Evolutionary conservation across 352 stramenopile genomes (phyloP), one percentile per base, ranked within the genome.

Genomic region (Pythium vanterpoolii): DNA sequence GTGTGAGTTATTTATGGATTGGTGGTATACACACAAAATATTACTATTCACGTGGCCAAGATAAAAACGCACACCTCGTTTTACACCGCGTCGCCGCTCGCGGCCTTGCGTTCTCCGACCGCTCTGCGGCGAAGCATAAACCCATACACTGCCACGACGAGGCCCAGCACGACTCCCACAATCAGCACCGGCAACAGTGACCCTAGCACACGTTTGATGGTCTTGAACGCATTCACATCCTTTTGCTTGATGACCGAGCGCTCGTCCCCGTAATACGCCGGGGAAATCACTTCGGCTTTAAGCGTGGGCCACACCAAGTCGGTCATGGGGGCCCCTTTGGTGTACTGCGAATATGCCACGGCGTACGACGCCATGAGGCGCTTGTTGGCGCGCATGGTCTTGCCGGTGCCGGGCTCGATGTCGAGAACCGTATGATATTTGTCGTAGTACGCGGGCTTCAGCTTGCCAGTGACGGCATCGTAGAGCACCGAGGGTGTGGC

Each of bases 381-480:
- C 73, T 92, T 89, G 59, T 57, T 61, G 1, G 79, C 82, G 40
- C 68, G 62, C 76, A 92, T 86, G 50, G 82, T 82, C 73, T 90
- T 85, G 27, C 82, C 82, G 18, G 77, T 86, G 21, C 71, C 76
- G n/a, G 76, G 66, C 53, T 92, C 79, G 5, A 92, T 71, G 63
- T 90, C 82, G 23, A 89, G 60, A n/a, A 74, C 74, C 28, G 78
- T 92, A 43, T 71, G 52, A 68, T 87, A 90, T 27, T 56, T 60
- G 34, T 72, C 68, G 31, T 50, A 44, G 62, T 85, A 83, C 46
- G 36, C 67, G 8, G 69, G 55, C 61, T 82, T 75, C 44, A 86
- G 72, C 56, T 63, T 66, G 16, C 74, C 74, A 27, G 71, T n/a
- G n/a, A n/a, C 61, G 23, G 71, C 59, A 28, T 76, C 69, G 66